Evolutionary conservation across 108 stramenopile species (phyloP), one percentile per base, ranked within the genome.

Genomic region (Cyclotella kingstonii): DNA sequence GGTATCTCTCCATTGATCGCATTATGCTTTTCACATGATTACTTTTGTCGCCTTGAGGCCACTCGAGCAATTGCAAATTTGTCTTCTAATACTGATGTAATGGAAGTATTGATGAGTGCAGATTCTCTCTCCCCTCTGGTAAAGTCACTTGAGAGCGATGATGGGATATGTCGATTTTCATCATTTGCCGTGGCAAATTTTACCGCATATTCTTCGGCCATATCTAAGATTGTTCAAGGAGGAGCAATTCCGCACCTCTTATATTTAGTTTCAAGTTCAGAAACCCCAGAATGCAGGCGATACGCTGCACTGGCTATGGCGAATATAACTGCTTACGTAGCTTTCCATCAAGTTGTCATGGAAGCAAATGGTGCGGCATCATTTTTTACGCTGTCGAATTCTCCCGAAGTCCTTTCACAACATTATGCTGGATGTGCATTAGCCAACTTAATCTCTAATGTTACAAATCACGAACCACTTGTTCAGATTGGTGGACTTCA

Each of bases 401-500:
- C 80, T 3, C 65, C 78, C 25, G 89, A 93, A 48, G 67, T 54
- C 8, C 54, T 89, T 57, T 75, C 84, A 14, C 84, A 87, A 54
- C 88, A 81, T 42, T 89, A 89, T 61, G 84, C 91, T 35, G 92
- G 80, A 18, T 82, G 81, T 55, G 80, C 84, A 35, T 77, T 91
- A 27, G 89, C 92, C 38, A 93, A 91, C 54, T 80, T 93, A 38
- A 76, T 79, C 33, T 87, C 81, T 54, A 80, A 86, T 15, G 19
- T 54, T 9, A 35, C 74, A 31, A 91, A 87, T 60, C 89, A 93
- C 63, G 68, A 58, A 41, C 80, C 76, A n/a, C 72, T 93, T 10
- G 79, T 91, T 12, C 86, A 91, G 58, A 77, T 76, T 67, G 89
- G 92, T 34, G 89, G 87, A 5, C 35, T 93, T 23, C 89, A 93